Percentiles rank a stretch among this genome's conserved stretches.
Conservation (phyloP, 2,329 filamentous ascomycete species). For the Neurospora sp. region DNA sequence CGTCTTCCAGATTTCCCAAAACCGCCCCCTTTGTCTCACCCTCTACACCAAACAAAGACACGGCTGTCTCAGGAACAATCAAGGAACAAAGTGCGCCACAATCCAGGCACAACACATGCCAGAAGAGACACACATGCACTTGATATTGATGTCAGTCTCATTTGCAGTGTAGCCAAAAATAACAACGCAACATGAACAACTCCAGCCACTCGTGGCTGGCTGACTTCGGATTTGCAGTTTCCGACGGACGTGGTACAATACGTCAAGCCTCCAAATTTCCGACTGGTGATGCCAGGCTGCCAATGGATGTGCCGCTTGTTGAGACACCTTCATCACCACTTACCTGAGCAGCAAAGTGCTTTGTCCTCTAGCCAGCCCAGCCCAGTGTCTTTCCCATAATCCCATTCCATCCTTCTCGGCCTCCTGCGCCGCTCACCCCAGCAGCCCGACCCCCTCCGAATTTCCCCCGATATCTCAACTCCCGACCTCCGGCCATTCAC, state of each 20-base stretch:
- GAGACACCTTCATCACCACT: background rate
- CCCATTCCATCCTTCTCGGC: background rate
- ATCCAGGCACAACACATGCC: background rate
- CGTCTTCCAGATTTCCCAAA: background rate
- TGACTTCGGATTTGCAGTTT: background rate
- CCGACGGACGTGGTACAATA: background rate
- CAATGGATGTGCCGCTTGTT: background rate
- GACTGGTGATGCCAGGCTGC: background rate
- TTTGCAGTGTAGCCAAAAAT: background rate
- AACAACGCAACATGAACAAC: background rate
- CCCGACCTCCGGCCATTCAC: background rate
- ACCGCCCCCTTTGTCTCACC: background rate
- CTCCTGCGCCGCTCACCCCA: background rate
- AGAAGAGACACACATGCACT: background rate
- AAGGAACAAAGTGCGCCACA: background rate
- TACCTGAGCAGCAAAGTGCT: too few species aligned
- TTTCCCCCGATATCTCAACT: too few species aligned
- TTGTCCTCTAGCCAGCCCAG: background rate
- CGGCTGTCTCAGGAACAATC: background rate
- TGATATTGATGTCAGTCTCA: background rate
- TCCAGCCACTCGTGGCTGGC: background rate
- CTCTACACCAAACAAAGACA: background rate
- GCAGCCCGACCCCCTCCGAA: background rate
- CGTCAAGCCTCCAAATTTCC: background rate
- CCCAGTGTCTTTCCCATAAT: background rate